Evolutionary conservation across 2,329 filamentous ascomycete species (phyloP).

Genomic region (Alternaria gaisen): DNA sequence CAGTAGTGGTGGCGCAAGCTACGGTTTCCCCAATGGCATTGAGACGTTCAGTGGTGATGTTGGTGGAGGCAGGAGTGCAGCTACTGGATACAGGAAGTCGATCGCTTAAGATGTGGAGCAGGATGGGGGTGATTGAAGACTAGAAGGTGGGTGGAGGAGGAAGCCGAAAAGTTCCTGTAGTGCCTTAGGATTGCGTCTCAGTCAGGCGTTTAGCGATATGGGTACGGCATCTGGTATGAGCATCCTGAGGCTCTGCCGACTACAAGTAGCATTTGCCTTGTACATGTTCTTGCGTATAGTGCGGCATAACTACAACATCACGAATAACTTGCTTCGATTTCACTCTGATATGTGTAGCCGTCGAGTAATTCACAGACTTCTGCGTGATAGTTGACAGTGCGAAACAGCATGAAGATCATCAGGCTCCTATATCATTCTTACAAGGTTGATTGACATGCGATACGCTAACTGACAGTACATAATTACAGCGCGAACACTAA

Average conservation of each 20-base stretch:
- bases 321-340: background rate
- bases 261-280: background rate
- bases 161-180: background rate
- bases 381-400: background rate
- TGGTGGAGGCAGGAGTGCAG: background rate
- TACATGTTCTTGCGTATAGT: background rate
- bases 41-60: background rate
- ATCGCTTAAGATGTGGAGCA: background rate
- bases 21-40: background rate
- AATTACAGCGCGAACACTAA: constrained; percentile 4
- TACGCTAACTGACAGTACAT: constrained; percentile 6
- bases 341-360: no score
- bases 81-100: background rate
- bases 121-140: background rate
- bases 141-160: accelerated
- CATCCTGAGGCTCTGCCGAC: background rate
- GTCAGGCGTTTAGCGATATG: background rate
- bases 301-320: background rate
- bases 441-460: background rate
- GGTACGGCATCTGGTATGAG: background rate
- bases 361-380: background rate
- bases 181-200: background rate
- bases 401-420: background rate
- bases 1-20: background rate
- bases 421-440: background rate